Evolutionary conservation across 441 rosid genomes (phyloP), one percentile per base, ranked within the genome.

Genomic region (Eutrema salsugineum): DNA sequence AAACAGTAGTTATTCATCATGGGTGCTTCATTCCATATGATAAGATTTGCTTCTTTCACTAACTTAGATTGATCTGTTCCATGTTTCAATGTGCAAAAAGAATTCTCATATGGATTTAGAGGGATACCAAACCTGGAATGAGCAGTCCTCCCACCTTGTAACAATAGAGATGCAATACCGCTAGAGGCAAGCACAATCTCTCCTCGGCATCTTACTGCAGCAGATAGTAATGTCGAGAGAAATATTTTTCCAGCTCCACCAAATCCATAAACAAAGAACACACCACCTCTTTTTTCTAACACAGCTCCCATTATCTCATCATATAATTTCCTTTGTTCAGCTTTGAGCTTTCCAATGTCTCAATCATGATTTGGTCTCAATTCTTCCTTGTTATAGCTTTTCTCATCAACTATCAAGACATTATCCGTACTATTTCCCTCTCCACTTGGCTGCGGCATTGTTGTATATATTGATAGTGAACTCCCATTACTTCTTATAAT

Each of bases 281-380:
- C 3, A 0, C 49, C 49, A 6, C 49, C 49, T 0, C 1, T 16
- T 5, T 14, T 14, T 0, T 7, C 20, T 2, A 7, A 0, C 2
- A 44, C 49, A 2, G 2, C 11, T 1, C 8, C 11, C 0, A 7
- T 15, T 0, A 44, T 44, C 4, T 44, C 5, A 1, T 44, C 11
- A 8, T 44, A 44, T 0, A 7, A 0, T 1, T 8, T 8, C 1
- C 16, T 44, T 1, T 44, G 22, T 3, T 43, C 48, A 6, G 6
- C 10, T 0, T 11, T 44, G 0, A 14, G n/a, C 16, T 12, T 40
- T 0, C 0, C 0, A 5, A 42, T n/a, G 0, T n/a, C 16, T n/a
- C 0, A 1, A 1, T 42, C 46, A 42, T 42, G 46, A 0, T 5
- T 42, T 6, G 2, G 3, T n/a, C 5, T 5, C 8, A 42, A 5